These are phyloP conservation scores for Trapa bicornis DNA, from an alignment of 345 rosid species.

Conservation along the genomic window DNA sequence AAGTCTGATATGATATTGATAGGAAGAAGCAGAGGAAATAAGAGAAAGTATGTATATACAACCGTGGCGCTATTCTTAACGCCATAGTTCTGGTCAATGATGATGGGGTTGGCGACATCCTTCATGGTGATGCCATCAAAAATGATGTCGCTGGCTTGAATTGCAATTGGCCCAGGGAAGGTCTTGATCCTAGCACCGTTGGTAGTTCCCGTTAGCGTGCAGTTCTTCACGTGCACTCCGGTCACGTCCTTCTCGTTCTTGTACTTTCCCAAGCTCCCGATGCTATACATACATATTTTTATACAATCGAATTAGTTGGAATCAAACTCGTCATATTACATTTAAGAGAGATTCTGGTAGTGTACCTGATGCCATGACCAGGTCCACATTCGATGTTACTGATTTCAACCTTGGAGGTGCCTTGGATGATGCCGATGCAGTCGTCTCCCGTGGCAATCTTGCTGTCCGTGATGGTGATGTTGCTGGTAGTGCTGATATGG, in stretches of 20 bases:
- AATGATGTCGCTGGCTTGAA: conserved; percentile 18
- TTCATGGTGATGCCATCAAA: conserved; percentile 25
- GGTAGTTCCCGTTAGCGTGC: conserved; percentile 20
- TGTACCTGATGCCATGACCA: conserved; percentile 42
- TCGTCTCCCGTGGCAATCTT: conserved; percentile 40
- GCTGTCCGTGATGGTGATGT: conserved; percentile 11
- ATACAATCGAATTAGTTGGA: no score
- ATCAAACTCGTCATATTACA: not conserved
- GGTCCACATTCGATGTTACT: conserved; percentile 27
- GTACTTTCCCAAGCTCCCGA: conserved; percentile 34
- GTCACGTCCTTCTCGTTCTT: conserved; percentile 18
- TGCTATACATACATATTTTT: conserved; percentile 3
- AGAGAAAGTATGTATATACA: no score
- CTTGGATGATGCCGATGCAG: conserved; percentile 34
- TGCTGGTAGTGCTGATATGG: conserved; percentile 19
- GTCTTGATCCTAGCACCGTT: conserved; percentile 34
- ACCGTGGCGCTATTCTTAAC: not conserved
- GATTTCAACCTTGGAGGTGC: conserved; percentile 13
- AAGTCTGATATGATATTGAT: not conserved
- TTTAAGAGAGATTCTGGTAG: no score
- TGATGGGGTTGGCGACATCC: conserved; percentile 21
- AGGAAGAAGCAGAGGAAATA: no score
- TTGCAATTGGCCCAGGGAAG: conserved; percentile 8
- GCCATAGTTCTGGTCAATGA: conserved; percentile 32
- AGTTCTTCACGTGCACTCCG: conserved; percentile 20